A percentile compares a stretch with the other conserved stretches of the same genome.
phyloP scores from a whole-genome alignment of 2,329 filamentous ascomycete species.

The Penicillium fuscoglaucum region DNA sequence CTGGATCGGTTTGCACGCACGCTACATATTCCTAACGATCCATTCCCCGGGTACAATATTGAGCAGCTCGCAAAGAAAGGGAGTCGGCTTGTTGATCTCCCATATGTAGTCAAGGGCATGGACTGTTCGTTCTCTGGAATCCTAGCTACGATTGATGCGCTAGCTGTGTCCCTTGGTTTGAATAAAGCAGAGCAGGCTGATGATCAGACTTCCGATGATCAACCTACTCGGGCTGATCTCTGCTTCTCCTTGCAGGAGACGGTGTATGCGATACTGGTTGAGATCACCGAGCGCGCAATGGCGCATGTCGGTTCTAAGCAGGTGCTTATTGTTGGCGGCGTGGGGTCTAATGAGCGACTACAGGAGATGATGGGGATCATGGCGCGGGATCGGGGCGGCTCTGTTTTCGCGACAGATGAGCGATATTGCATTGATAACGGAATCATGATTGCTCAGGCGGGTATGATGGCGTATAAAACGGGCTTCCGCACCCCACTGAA shows the following conservation, averaged over 20 bases:
- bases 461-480: not conserved
- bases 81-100: slow-evolving; percentile 74
- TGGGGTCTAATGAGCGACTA: slow-evolving; percentile 89
- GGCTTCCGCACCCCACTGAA: not conserved
- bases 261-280: slow-evolving; percentile 93
- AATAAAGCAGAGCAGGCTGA: slow-evolving; percentile 34
- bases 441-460: slow-evolving; percentile 70
- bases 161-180: not conserved
- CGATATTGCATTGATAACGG: slow-evolving; percentile 98
- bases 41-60: slow-evolving; percentile 95
- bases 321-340: slow-evolving; percentile 92
- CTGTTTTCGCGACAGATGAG: slow-evolving; percentile 92
- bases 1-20: slow-evolving; percentile 81
- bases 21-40: slow-evolving; percentile 88
- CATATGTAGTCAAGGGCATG: slow-evolving; percentile 98
- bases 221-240: slow-evolving; percentile 73
- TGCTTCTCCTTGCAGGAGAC: slow-evolving; percentile 97
- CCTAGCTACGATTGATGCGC: slow-evolving; percentile 69
- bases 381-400: slow-evolving; percentile 83
- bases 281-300: slow-evolving; percentile 98
- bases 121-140: slow-evolving; percentile 85
- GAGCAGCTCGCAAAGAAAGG: slow-evolving; percentile 84
- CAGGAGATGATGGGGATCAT: slow-evolving; percentile 99
- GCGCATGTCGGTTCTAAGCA: slow-evolving; percentile 89
- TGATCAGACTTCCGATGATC: slow-evolving; percentile 14